Base-by-base conservation (phyloP, 805 yeast genomes). In the Wickerhamomyces mucosus region DNA sequence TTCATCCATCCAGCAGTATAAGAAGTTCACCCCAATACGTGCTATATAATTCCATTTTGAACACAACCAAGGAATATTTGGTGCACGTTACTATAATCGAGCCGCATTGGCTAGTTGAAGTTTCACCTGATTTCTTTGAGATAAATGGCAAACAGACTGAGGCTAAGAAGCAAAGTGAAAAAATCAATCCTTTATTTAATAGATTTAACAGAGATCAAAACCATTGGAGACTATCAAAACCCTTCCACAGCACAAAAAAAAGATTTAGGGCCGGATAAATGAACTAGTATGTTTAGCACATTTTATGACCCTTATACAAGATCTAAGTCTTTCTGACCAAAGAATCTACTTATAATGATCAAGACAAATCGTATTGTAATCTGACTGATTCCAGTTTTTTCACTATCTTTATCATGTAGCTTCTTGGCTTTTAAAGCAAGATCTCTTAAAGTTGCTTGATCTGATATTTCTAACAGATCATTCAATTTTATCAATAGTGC, bases 31-130 rank as follows among this genome's bases (percentile, higher is more conserved):
- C 89, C 10, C 89, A 81, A 37, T 84, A 83, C 56, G 79, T 86
- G 27, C 54, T 89, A 7, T 88, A 84, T 47, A 86, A 86, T 47
- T 81, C 86, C 20, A 64, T 86, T 32, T 70, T 86, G 19, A 64
- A 85, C 41, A 89, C 98, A 0, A 71, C 81, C 12, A 76, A 77
- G 48, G 97, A 89, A 63, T 92, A 82, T 49, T 85, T 89, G 95
- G 81, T 92, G 34, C 85, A 85, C 44, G 77, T 80, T 18, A 80
- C 88, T 13, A 69, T 70, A n/a, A 73, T 92, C 21, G 86, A 85
- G 31, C 82, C 95, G 0, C 66, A 65, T 39, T 83, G 95, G 95
- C 59, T 89, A 20, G 58, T 73, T 28, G 71, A 78, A 53, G 40
- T 49, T 28, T 85, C 88, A 7, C 84, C 88, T 4, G 74, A 71